Evolutionary conservation across 2,329 filamentous ascomycete genomes (phyloP).

Genomic region (Beauveria sp.): DNA sequence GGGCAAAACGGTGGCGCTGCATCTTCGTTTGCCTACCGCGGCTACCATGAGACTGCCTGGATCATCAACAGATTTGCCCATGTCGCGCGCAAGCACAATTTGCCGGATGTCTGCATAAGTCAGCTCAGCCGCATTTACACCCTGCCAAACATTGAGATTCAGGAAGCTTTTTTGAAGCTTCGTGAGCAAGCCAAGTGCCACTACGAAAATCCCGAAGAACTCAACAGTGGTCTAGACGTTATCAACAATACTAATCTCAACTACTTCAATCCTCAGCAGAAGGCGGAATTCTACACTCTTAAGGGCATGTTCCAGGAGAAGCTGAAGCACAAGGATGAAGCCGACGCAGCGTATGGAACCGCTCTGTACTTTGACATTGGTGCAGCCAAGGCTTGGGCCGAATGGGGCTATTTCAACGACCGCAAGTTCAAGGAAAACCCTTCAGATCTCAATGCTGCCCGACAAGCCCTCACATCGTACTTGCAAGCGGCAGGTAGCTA

Average conservation of each 20-base stretch:
- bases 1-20: conserved; percentile 74
- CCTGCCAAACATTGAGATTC: conserved; percentile 97
- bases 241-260: conserved; percentile 99
- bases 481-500: conserved; percentile 92
- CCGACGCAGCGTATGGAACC: conserved; percentile 88
- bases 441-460: conserved; percentile 70
- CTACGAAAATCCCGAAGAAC: conserved; percentile 89
- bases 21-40: conserved; percentile 83
- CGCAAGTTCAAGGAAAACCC: conserved; percentile 91
- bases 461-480: conserved; percentile 92
- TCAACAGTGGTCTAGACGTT: conserved; percentile 88
- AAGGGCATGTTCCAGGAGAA: conserved; percentile 99
- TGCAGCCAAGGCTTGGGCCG: conserved; percentile 94
- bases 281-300: conserved; percentile 97
- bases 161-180: conserved; percentile 96
- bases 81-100: conserved; percentile 91
- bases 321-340: conserved; percentile 80
- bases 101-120: conserved; percentile 94
- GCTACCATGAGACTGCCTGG: conserved; percentile 98
- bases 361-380: conserved; percentile 94
- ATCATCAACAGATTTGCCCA: conserved; percentile 99
- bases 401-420: conserved; percentile 98
- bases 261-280: conserved; percentile 93
- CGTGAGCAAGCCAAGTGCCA: conserved; percentile 99
- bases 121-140: conserved; percentile 98